phyloP scores from a whole-genome alignment of 2,329 filamentous ascomycete species.

The Fusarium fujikuroi region DNA sequence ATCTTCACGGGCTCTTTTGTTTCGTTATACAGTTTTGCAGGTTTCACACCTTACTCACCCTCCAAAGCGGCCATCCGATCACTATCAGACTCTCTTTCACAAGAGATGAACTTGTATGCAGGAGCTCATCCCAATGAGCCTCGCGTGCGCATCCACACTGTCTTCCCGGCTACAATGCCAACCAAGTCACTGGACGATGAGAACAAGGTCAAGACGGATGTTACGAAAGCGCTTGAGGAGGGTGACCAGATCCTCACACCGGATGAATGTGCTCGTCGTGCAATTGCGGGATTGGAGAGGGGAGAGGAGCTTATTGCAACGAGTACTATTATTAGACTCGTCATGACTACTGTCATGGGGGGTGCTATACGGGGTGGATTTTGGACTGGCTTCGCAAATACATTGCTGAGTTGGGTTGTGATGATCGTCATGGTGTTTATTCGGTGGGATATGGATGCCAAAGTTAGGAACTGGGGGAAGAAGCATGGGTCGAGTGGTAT shows the following conservation, averaged over 20 bases:
- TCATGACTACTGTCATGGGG: conserved; percentile 34
- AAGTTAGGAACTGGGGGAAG: conserved; percentile 26
- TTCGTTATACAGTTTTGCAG: conserved; percentile 27
- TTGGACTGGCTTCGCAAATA: conserved; percentile 12
- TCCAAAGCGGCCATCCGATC: conserved; percentile 33
- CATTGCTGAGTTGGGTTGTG: conserved; percentile 25
- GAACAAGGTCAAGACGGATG: conserved; percentile 26
- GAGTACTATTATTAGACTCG: conserved; percentile 28
- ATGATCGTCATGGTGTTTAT: conserved; percentile 36
- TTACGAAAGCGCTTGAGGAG: conserved; percentile 31
- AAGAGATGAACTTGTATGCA: conserved; percentile 33
- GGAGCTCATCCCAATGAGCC: conserved; percentile 21
- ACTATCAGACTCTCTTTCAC: conserved; percentile 26
- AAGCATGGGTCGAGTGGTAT: conserved; percentile 17
- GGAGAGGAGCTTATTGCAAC: conserved; percentile 30
- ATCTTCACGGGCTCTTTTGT: conserved; percentile 35
- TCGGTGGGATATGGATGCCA: conserved; percentile 32
- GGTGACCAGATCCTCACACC: conserved; percentile 27
- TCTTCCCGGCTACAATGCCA: conserved; percentile 32
- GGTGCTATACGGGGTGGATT: conserved; percentile 29
- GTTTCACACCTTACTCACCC: conserved; percentile 26
- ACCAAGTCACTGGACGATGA: conserved; percentile 30
- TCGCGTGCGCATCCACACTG: conserved; percentile 20
- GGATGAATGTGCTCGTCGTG: conserved; percentile 21
- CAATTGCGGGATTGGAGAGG: conserved; percentile 16